Evolutionary conservation across 2,329 filamentous ascomycete genomes (phyloP), one percentile per base, ranked within the genome.

Genomic region (Fusarium sp.): DNA sequence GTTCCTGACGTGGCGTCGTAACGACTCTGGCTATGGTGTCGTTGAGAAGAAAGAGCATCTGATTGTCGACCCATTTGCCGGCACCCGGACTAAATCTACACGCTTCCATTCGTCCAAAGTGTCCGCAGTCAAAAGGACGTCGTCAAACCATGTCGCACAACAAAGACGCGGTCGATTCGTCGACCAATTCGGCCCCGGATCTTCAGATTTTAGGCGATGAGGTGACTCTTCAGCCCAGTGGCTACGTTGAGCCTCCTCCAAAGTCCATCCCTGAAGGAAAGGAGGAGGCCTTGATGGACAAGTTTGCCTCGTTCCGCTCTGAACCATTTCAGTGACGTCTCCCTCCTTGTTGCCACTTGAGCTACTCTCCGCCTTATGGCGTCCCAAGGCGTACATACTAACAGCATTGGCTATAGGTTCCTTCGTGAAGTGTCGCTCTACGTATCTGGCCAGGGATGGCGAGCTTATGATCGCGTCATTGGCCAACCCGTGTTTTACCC

Each of bases 401-500:
- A 79, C 72, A 29, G 40, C 22, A 29, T 24, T 35, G 40, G 14
- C 24, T 61, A 8, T 85, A 93, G 95, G 73, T 98, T 98, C 82
- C 90, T 98, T 34, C 94, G 95, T 76, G 96, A 99, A 85, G 93
- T 99, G 37, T 96, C 94, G 56, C 88, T 98, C 37, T 95, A 98
- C 83, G 93, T 98, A 73, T 96, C 94, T 14, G 96, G 96, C 64
- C 93, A 93, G 60, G 96, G 95, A 81, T 99, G 96, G 96, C 93
- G 96, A 70, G 94, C 94, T 69, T 99, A 99, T 85, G 94, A 98
- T 80, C 87, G 93, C 71, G 89, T 95, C 72, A 92, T 98, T 77
- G 96, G 96, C 24, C 95, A 98, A 81, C 94, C 95, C 11, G 92
- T 98, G 73, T 98, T 96, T 85, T 99, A 98, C 82, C 85, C 92